Evolutionary conservation across 495 filamentous ascomycete genomes (phyloP).

Genomic region (Aspergillus bertholletiae): DNA sequence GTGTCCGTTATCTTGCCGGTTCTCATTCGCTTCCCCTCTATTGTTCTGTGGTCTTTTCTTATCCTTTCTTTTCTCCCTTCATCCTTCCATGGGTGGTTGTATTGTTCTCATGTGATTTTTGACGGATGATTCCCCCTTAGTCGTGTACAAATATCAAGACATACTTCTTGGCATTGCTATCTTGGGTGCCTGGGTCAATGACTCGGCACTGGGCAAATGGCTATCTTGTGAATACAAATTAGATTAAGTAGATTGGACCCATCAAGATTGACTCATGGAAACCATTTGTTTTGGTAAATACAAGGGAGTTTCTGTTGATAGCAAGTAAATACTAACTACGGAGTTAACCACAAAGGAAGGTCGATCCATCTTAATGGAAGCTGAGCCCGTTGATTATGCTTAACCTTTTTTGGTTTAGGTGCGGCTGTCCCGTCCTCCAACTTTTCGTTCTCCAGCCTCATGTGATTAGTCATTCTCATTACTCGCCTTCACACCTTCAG

Average conservation of each 20-base stretch:
- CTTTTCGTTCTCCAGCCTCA: conserved; percentile 1
- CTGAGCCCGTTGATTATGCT: too few relatives aligned
- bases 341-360: too few relatives aligned
- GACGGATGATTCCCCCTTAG: conserved; percentile 23
- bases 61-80: neutral
- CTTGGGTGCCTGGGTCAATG: neutral
- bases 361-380: too few relatives aligned
- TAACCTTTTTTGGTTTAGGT: neutral
- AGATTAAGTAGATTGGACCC: neutral
- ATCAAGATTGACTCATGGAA: too few relatives aligned
- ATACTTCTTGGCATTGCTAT: conserved; percentile 2
- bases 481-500: conserved; percentile 3
- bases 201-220: neutral
- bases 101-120: conserved; percentile 3
- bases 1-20: neutral
- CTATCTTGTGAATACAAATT: neutral
- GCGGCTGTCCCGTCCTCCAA: neutral
- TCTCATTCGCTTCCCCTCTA: neutral
- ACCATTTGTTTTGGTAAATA: too few relatives aligned
- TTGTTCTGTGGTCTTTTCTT: neutral
- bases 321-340: too few relatives aligned
- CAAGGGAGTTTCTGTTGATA: too few relatives aligned
- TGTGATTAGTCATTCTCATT: conserved; percentile 4
- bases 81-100: conserved; percentile 3
- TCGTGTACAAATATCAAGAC: conserved; percentile 21